Evolutionary conservation across 208 protist species (phyloP).

Genomic region (Acanthamoeba lenticulata): DNA sequence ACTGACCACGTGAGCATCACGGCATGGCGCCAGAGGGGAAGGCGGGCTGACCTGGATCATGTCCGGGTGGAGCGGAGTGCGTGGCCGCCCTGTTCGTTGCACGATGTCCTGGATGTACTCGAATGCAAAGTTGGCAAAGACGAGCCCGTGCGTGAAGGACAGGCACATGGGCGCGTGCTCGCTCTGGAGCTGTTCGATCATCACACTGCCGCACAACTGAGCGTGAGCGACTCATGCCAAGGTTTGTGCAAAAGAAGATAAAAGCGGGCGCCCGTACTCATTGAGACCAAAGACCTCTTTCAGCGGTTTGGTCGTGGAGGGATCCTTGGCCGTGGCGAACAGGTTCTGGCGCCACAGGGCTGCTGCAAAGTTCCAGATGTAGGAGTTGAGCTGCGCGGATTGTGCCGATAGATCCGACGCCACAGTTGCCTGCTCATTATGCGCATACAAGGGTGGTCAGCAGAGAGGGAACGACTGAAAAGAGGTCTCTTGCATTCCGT

Average conservation of each 20-base stretch:
- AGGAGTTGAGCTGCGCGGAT: slow-evolving; percentile 29
- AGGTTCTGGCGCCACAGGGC: slow-evolving; percentile 33
- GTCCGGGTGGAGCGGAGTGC: background rate
- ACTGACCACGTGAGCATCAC: background rate
- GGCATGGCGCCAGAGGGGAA: background rate
- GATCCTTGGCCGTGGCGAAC: background rate
- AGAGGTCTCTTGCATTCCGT: background rate
- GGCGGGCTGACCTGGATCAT: background rate
- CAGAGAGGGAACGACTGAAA: background rate
- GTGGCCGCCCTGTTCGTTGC: background rate
- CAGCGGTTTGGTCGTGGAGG: background rate
- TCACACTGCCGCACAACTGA: background rate
- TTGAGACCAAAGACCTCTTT: background rate
- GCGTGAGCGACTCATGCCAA: background rate
- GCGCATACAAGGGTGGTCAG: no score
- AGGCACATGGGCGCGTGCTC: background rate
- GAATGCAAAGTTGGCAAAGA: background rate
- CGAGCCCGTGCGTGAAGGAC: slow-evolving; percentile 22
- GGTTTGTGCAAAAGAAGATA: background rate
- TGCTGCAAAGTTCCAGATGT: slow-evolving; percentile 52
- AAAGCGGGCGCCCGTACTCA: background rate
- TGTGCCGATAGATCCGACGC: background rate
- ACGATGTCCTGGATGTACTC: slow-evolving; percentile 47
- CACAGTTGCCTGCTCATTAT: background rate
- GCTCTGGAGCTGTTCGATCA: background rate